Conservation (phyloP, 2,329 filamentous ascomycete species). For the Pseudophaeomoniella oleicola region DNA sequence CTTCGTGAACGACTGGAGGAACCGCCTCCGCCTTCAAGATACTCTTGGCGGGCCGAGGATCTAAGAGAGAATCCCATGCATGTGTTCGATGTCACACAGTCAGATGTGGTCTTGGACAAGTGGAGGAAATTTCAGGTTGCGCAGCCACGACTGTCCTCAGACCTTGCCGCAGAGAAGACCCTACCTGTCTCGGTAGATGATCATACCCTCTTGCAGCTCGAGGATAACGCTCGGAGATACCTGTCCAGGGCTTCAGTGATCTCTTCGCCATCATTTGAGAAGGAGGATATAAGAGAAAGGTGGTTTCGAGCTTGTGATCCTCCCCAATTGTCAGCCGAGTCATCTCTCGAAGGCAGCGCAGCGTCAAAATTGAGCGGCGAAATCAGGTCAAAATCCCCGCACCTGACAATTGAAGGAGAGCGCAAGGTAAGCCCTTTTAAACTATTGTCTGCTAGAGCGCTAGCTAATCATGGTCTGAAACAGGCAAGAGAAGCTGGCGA, state of each 20-base stretch:
- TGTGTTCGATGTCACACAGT: conserved; percentile 29
- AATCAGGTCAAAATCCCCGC: conserved; percentile 1
- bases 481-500: conserved; percentile 12
- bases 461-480: conserved; percentile 5
- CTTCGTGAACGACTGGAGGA: conserved; percentile 31
- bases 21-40: conserved; percentile 11
- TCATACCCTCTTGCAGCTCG: neutral
- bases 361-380: neutral
- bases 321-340: conserved; percentile 3
- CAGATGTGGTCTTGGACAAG: conserved; percentile 21
- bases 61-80: conserved; percentile 19
- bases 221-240: neutral
- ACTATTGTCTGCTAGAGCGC: neutral
- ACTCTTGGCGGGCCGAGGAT: conserved; percentile 2
- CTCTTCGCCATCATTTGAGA: neutral
- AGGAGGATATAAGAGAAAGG: conserved; percentile 2
- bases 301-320: conserved; percentile 10
- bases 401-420: conserved; percentile 12
- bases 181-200: neutral
- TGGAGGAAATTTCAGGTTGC: conserved; percentile 20
- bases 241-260: neutral
- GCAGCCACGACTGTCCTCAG: conserved; percentile 1
- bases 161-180: neutral
- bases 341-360: neutral
- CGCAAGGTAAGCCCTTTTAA: conserved; percentile 9